Evolutionary conservation across 225 moss, liverwort and hornwort genomes (phyloP), one percentile per base, ranked within the genome.

Genomic region (Antitrichia curtipendula): DNA sequence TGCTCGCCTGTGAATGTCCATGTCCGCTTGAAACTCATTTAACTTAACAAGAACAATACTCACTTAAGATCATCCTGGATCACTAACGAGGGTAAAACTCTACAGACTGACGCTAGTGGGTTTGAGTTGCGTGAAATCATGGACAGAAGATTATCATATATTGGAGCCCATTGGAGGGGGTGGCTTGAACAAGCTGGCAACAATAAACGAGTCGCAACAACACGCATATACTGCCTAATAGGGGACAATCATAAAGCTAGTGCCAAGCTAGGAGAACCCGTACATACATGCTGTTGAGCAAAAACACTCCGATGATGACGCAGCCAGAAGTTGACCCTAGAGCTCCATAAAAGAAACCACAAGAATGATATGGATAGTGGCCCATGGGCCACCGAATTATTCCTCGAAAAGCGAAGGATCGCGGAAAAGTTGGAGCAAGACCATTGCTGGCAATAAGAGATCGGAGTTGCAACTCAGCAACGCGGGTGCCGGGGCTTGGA

Each of bases 341-440:
- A 66, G 64, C 41, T 72, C 61, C 83, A 66, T 72, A 64, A 83
- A 85, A 87, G 78, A 66, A 81, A 88, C 78, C 77, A 90, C 86
- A 88, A 70, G 75, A 86, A 90, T 88, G 76, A 88, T 78, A 77
- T 81, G 88, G 69, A 88, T 84, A 47, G 77, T 84, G 84, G 84
- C 75, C 85, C 80, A n/a, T 86, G 86, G 90, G 84, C 88, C 86
- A 88, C 77, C 81, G n/a, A 86, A 92, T 90, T 77, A 92, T 92
- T 89, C 63, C 87, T 49, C 29, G 81, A 20, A 65, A 82, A 85
- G 65, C 56, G 61, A 78, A 75, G 69, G 81, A 60, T 43, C 50
- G 54, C 58, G 62, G 87, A 65, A 86, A 84, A 63, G 84, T 84
- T 43, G 28, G 62, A 65, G 57, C 43, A 38, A 38, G 77, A 14